These are phyloP conservation scores for Scytalidium lignicola DNA, from an alignment of 2,329 filamentous ascomycete genomes.

Conservation along the genomic window DNA sequence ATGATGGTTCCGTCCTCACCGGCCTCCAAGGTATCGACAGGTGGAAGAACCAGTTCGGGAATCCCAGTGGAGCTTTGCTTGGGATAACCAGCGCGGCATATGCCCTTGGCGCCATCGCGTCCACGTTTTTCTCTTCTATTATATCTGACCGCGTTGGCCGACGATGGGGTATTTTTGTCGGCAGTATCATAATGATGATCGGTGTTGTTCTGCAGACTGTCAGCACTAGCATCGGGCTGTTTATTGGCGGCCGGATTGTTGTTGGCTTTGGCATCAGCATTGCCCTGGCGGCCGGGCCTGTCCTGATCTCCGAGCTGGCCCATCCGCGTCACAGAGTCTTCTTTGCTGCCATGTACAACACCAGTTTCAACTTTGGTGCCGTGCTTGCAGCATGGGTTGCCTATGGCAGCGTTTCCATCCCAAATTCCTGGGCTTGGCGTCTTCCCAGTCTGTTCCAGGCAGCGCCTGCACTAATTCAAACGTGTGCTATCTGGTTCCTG, in stretches of 20 bases:
- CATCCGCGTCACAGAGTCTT: conserved; percentile 59
- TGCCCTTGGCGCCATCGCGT: conserved; percentile 41
- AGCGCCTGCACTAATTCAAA: conserved; percentile 40
- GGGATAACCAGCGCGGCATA: conserved; percentile 28
- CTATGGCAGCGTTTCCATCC: conserved; percentile 32
- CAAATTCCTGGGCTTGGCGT: conserved; percentile 48
- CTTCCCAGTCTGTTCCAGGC: conserved; percentile 52
- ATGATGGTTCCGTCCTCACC: neutral
- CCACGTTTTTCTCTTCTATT: conserved; percentile 46
- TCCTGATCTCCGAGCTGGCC: conserved; percentile 59
- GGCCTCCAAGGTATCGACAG: conserved; percentile 33
- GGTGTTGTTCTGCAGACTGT: conserved; percentile 46
- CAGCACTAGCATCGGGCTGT: conserved; percentile 40
- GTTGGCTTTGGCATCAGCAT: conserved; percentile 56
- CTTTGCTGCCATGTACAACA: conserved; percentile 51
- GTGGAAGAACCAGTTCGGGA: conserved; percentile 29
- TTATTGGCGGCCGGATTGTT: conserved; percentile 51
- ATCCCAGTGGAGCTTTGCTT: conserved; percentile 26
- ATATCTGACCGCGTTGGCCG: conserved; percentile 48
- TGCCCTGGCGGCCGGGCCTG: conserved; percentile 53
- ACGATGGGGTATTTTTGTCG: conserved; percentile 50
- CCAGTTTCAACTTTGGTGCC: conserved; percentile 44
- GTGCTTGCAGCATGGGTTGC: conserved; percentile 50
- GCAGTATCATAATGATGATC: conserved; percentile 45
- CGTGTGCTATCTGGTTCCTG: conserved; percentile 41